Base-by-base conservation (phyloP, 2,329 filamentous ascomycete genomes). In the Diaporthe amygdali region DNA sequence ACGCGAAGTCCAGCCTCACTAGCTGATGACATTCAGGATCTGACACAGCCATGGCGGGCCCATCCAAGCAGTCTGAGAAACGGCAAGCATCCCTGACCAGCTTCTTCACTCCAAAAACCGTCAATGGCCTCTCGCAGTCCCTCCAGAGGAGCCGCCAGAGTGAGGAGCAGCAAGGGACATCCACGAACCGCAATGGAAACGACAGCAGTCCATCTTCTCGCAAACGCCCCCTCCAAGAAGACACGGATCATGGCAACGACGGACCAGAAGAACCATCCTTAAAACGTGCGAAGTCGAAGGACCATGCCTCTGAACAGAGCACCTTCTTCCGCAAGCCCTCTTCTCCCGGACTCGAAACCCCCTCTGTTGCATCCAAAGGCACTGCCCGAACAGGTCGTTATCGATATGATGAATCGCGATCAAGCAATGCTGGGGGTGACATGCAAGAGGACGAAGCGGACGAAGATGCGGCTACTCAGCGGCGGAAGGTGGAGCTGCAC, bases 71-170 rank as follows among this genome's bases (percentile, higher is more conserved):
- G 0, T 75, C 82, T 34, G 83, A 80, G 68, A 93, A 92, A 81
- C 93, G 92, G 76, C 94, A 98, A 78, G 89, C 92, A 75, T 94
- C 94, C 0, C 92, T 98, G 73, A 96, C 94, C 3, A 95, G 91
- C 78, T 97, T 97, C 82, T 97, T 97, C 79, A 89, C 90, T 0
- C 90, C 90, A 17, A 91, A 88, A 74, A 83, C 88, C 15, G 79
- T 82, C 77, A 88, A 87, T 79, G 84, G 83, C 70, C 76, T 84
- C 61, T 59, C 75, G 9, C 66, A 74, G 64, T 72, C 70, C 20
- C 34, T 68, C 52, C 55, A 59, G 25, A 69, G 64, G 46, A 66
- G 15, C n/a, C 77, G 66, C 20, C 25, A 71, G 67, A 51, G 49
- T 69, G 71, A 27, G 64, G 54, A 49, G 59, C 51, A 52, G 49